Percentiles rank a stretch among this genome's conserved stretches.
Conservation (phyloP, 768 basidiomycete species). For the Polyporus arcularius region DNA sequence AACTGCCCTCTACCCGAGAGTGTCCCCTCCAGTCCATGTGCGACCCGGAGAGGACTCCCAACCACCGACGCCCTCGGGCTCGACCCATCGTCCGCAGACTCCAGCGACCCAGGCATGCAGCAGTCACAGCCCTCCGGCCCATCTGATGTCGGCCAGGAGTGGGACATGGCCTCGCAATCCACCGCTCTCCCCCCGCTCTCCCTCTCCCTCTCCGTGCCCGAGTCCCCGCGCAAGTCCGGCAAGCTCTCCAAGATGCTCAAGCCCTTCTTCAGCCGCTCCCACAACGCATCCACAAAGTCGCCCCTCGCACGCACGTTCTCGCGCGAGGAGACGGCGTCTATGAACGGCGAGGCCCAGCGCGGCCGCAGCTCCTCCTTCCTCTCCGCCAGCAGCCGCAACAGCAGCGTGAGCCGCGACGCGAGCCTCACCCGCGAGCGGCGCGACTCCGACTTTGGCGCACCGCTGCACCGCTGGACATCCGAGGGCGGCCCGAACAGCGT, state of each 20-base stretch:
- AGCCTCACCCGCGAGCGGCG: slow-evolving; percentile 16
- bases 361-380: slow-evolving; percentile 22
- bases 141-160: slow-evolving; percentile 20
- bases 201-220: slow-evolving; percentile 12
- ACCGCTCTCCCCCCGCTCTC: slow-evolving; percentile 15
- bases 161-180: slow-evolving; percentile 17
- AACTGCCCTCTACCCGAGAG: slow-evolving; percentile 20
- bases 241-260: slow-evolving; percentile 36
- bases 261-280: slow-evolving; percentile 28
- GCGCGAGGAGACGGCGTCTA: slow-evolving; percentile 6
- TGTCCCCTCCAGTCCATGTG: slow-evolving; percentile 16
- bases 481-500: slow-evolving; percentile 15
- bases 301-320: slow-evolving; percentile 15
- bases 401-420: slow-evolving; percentile 18
- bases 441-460: slow-evolving; percentile 23
- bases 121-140: slow-evolving; percentile 9
- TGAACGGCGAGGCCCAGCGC: slow-evolving; percentile 18
- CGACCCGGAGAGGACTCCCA: slow-evolving; percentile 3
- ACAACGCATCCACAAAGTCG: slow-evolving; percentile 6
- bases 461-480: slow-evolving; percentile 24
- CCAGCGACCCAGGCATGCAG: background rate
- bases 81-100: slow-evolving; percentile 12
- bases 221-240: slow-evolving; percentile 15
- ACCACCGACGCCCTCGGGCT: background rate
- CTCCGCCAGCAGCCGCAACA: slow-evolving; percentile 13